A percentile compares a stretch with the other conserved stretches of the same genome.
phyloP scores from a whole-genome alignment of 2,329 filamentous ascomycete species.

The Xylariomycetidae sp. region DNA sequence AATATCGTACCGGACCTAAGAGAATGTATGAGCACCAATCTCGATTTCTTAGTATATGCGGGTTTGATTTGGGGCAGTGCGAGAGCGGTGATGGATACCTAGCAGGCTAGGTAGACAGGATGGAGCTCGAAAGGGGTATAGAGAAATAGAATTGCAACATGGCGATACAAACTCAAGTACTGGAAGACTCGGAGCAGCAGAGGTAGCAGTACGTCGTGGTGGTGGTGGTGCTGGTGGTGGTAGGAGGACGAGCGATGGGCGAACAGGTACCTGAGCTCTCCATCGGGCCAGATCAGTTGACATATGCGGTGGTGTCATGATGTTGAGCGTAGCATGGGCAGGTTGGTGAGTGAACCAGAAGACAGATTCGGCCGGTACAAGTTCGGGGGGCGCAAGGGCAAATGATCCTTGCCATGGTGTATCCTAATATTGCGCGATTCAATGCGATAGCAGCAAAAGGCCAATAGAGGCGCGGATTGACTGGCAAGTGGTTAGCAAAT shows the following conservation, averaged over 20 bases:
- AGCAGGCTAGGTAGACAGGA: too few relatives aligned
- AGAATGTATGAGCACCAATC: slow-evolving; percentile 11
- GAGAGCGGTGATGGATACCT: slow-evolving; percentile 6
- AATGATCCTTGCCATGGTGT: too few relatives aligned
- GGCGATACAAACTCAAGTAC: slow-evolving; percentile 7
- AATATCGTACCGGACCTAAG: slow-evolving; percentile 3
- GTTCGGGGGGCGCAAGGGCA: too few relatives aligned
- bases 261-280: too few relatives aligned
- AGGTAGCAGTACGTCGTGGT: background rate
- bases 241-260: too few relatives aligned
- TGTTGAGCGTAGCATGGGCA: too few relatives aligned
- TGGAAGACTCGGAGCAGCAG: background rate
- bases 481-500: too few relatives aligned
- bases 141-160: slow-evolving; percentile 7
- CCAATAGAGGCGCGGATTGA: slow-evolving; percentile 15
- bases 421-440: slow-evolving; percentile 35
- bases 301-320: too few relatives aligned
- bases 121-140: too few relatives aligned
- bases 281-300: too few relatives aligned
- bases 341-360: too few relatives aligned
- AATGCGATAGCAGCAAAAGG: slow-evolving; percentile 27
- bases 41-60: slow-evolving; percentile 5
- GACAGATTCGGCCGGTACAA: too few relatives aligned
- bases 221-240: background rate
- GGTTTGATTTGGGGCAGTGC: slow-evolving; percentile 4